These are phyloP conservation scores for Lasiosphaeria hispida DNA, from an alignment of 495 filamentous ascomycete species.

Conservation along the genomic window DNA sequence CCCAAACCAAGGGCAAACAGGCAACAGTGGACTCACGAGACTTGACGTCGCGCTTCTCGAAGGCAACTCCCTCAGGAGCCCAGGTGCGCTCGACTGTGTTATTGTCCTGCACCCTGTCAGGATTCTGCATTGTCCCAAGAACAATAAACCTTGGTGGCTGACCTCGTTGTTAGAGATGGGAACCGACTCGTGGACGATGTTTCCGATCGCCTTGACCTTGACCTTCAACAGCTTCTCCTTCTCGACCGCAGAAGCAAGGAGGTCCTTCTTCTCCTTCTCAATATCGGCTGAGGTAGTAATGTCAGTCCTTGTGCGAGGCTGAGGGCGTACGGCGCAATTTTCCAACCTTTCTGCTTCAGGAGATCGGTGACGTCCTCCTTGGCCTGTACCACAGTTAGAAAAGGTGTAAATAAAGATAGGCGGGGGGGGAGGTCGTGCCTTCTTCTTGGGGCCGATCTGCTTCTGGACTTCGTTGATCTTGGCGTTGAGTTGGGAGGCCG, in stretches of 20 bases:
- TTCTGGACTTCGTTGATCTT: conserved; percentile 87
- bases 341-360: conserved; percentile 62
- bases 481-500: conserved; percentile 71
- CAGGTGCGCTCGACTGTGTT: conserved; percentile 74
- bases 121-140: too few species aligned
- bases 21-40: conserved; percentile 24
- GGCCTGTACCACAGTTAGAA: conserved; percentile 48
- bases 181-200: conserved; percentile 89
- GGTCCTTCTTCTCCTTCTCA: conserved; percentile 74
- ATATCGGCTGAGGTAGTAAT: conserved; percentile 47
- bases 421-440: conserved; percentile 50
- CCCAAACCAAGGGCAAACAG: conserved; percentile 27
- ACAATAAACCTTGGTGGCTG: conserved; percentile 34
- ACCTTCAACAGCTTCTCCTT: conserved; percentile 66
- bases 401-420: not conserved
- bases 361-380: conserved; percentile 88
- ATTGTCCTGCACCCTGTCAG: conserved; percentile 56
- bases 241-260: conserved; percentile 67
- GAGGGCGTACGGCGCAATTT: not conserved
- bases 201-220: conserved; percentile 84
- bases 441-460: conserved; percentile 88
- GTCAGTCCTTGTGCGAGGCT: conserved; percentile 5
- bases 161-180: conserved; percentile 84
- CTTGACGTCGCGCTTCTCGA: conserved; percentile 55
- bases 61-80: conserved; percentile 67